Evolutionary conservation across 164 flowering plant species (phyloP), one percentile per base, ranked within the genome.

Genomic region (Cinnamomum micranthum): DNA sequence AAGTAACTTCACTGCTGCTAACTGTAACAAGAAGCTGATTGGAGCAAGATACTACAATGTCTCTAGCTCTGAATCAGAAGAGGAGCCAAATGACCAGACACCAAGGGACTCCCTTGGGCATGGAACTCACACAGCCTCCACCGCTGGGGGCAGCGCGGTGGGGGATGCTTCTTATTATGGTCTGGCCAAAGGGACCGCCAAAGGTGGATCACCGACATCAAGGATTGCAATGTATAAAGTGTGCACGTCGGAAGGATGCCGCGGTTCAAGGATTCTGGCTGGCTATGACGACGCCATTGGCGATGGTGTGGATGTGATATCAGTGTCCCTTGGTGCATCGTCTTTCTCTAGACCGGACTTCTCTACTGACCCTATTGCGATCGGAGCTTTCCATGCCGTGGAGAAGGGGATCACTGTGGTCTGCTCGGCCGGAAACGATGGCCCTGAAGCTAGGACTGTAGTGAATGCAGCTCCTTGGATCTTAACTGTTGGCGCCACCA

Each of bases 391-490:
- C 77, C 96, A 91, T 66, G 98, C 98, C 0, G 85, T 87, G 13
- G 88, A 89, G 82, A 81, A 80, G 12, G 92, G 92, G 13, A 88
- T 93, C 50, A 65, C 77, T 0, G 97, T 91, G 63, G 89, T 87
- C 14, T 90, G 96, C 80, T 93, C 98, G 0, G 98, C 93, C 4
- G 97, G 95, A 22, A 93, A 93, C 51, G 79, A 74, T 66, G 95
- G 98, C 3, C 96, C 95, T 4, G 23, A 12, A 2, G 3, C 77
- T 1, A 22, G 25, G 7, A 75, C 90, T 0, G 92, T 90, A 11
- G 88, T 85, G 31, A 93, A 91, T 72, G 79, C 74, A 35, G 93
- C 96, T 23, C 97, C 98, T 4, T 93, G 98, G 98, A 87, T 91
- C 28, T 69, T 91, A 28, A 90, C 98, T 85, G 83, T 81, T 72